Evolutionary conservation across 768 basidiomycete species (phyloP).

Genomic region (Lactarius evosmus): DNA sequence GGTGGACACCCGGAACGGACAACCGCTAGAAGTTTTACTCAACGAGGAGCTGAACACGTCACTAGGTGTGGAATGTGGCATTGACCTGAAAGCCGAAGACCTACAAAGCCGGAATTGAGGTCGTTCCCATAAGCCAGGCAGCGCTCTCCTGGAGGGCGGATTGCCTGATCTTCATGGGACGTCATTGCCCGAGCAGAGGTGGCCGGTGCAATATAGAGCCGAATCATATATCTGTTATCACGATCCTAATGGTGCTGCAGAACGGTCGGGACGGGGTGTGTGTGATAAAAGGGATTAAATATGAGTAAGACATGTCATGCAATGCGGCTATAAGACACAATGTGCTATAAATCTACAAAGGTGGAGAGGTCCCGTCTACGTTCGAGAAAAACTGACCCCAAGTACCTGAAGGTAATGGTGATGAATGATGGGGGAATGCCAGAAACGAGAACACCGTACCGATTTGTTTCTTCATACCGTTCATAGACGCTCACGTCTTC

Average conservation of each 20-base stretch:
- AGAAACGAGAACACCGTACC: slow-evolving; percentile 37
- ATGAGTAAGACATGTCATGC: not conserved
- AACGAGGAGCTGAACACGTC: slow-evolving; percentile 60
- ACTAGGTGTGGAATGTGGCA: slow-evolving; percentile 35
- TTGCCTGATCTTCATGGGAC: not conserved
- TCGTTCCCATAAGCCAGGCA: not conserved
- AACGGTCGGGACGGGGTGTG: not conserved
- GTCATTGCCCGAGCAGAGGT: not conserved
- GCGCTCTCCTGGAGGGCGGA: not conserved
- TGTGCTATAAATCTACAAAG: slow-evolving; percentile 8
- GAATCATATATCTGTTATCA: not conserved
- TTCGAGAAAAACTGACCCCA: slow-evolving; percentile 64
- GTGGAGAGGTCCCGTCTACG: slow-evolving; percentile 42
- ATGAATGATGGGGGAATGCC: not conserved
- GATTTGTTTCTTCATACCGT: slow-evolving; percentile 64
- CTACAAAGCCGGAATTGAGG: not conserved
- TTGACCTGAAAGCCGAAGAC: slow-evolving; percentile 5
- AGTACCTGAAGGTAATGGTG: slow-evolving; percentile 41
- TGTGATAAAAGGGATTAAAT: slow-evolving; percentile 9
- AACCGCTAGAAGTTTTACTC: slow-evolving; percentile 57
- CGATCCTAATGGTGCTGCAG: slow-evolving; percentile 13
- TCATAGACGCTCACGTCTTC: slow-evolving; percentile 33
- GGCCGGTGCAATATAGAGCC: not conserved
- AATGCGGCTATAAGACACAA: not conserved
- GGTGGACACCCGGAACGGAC: slow-evolving; percentile 72